Evolutionary conservation across 768 basidiomycete species (phyloP), one percentile per base, ranked within the genome.

Genomic region (Punctularia strigosozonata): DNA sequence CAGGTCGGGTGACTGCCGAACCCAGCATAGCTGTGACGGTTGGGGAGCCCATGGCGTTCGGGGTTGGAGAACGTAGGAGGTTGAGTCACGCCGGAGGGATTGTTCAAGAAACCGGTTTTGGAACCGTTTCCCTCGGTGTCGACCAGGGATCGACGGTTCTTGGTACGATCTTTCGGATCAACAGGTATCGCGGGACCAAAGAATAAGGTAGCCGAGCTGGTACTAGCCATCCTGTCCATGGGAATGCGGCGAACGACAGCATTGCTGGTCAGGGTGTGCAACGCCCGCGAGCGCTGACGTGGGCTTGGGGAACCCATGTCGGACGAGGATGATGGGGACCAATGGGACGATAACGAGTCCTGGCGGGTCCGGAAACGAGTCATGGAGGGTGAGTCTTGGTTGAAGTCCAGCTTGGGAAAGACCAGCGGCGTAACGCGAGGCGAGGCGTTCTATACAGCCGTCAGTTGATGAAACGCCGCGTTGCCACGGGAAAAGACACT

Each of bases 1-100:
- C 42, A 2, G 44, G 40, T 20, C 3, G 46, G 31, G 10, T 15
- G 28, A 15, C 18, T 57, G 8, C 59, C 62, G 12, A 66, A 56
- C 4, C 77, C 78, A 13, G 73, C 71, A 54, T 80, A 81, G 45
- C 78, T 82, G 46, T 83, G 80, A 41, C 80, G 68, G 47, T 71
- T 74, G 24, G 55, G 43, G 18, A 55, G 39, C 38, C 57, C 59
- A n/a, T n/a, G n/a, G n/a, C 3, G 63, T 55, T 43, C 63, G 53
- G 36, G 42, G 35, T 13, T 7, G 49, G 31, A 48, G 49, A 48
- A 38, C 28, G 39, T n/a, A n/a, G n/a, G n/a, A n/a, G n/a, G n/a
- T n/a, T n/a, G n/a, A n/a, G n/a, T n/a, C n/a, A n/a, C n/a, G n/a
- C n/a, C n/a, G n/a, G n/a, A n/a, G n/a, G n/a, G n/a, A n/a, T n/a